Evolutionary conservation across 2,329 filamentous ascomycete genomes (phyloP).

Genomic region (Epichloe typhina): DNA sequence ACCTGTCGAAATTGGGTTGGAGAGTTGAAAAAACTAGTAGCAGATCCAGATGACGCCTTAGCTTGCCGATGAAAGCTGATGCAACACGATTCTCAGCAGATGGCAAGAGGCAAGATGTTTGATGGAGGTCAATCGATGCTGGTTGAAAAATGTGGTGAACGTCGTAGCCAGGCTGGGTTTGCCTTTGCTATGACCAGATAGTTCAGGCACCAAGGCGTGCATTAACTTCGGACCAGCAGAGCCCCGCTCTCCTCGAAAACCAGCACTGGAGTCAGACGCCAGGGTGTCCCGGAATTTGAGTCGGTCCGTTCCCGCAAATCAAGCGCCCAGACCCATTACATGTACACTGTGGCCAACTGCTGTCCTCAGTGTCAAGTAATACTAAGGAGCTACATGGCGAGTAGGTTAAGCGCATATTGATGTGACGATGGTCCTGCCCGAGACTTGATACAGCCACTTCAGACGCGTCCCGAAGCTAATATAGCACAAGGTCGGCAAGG

Average conservation of each 20-base stretch:
- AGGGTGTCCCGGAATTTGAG: slow-evolving; percentile 4
- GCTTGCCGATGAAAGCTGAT: slow-evolving; percentile 13
- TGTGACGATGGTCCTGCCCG: background rate
- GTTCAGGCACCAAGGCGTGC: slow-evolving; percentile 19
- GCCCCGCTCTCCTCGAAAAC: background rate
- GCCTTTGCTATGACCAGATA: slow-evolving; percentile 13
- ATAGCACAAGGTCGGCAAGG: background rate
- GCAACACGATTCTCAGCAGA: slow-evolving; percentile 11
- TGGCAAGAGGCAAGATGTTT: slow-evolving; percentile 12
- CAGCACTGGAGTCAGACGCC: background rate
- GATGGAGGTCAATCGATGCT: slow-evolving; percentile 19
- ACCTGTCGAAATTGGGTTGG: slow-evolving; percentile 4
- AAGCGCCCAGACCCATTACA: background rate
- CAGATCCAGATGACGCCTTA: slow-evolving; percentile 11
- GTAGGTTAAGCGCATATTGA: background rate
- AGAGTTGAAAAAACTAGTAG: slow-evolving; percentile 9
- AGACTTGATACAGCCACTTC: background rate
- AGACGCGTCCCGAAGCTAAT: background rate
- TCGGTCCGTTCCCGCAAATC: slow-evolving; percentile 10
- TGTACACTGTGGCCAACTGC: slow-evolving; percentile 3
- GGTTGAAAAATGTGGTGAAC: slow-evolving; percentile 19
- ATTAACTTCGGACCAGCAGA: background rate
- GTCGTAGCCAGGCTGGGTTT: slow-evolving; percentile 9
- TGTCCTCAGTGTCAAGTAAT: background rate
- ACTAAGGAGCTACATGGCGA: slow-evolving; percentile 1